These are phyloP conservation scores for Euphrasia arctica DNA, from an alignment of 305 asterid genomes.

Conservation along the genomic window DNA sequence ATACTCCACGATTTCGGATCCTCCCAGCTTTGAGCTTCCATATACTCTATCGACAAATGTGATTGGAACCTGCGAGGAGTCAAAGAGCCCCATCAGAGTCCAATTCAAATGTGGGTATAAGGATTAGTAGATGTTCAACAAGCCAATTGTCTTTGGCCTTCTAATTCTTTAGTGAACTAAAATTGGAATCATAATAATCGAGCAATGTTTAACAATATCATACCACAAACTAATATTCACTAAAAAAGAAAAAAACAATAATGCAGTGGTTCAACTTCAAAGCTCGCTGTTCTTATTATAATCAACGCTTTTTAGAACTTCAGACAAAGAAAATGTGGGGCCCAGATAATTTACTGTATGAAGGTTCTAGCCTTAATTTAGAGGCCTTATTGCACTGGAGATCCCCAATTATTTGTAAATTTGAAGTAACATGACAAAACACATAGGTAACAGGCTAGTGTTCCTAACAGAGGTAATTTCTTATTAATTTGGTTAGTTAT, in stretches of 20 bases:
- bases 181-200: background rate
- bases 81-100: slow-evolving; percentile 4
- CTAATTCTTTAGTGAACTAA: background rate
- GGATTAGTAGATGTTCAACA: slow-evolving; percentile 6
- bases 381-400: background rate
- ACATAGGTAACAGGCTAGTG: background rate
- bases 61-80: slow-evolving; percentile 67
- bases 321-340: background rate
- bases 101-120: slow-evolving; percentile 5
- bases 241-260: background rate
- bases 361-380: slow-evolving; percentile 3
- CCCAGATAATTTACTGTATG: background rate
- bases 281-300: background rate
- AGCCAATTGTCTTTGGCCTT: background rate
- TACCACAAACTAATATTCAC: background rate
- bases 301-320: background rate
- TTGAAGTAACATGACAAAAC: slow-evolving; percentile 19
- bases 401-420: slow-evolving; percentile 10
- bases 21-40: slow-evolving; percentile 98
- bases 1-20: slow-evolving; percentile 95
- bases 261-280: slow-evolving; percentile 1
- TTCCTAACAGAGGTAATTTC: background rate
- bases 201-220: background rate
- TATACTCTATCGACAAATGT: slow-evolving; percentile 95
- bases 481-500: too few relatives aligned